Evolutionary conservation across 31 red algal species (phyloP).

Genomic region (Asparagopsis taxiformis): DNA sequence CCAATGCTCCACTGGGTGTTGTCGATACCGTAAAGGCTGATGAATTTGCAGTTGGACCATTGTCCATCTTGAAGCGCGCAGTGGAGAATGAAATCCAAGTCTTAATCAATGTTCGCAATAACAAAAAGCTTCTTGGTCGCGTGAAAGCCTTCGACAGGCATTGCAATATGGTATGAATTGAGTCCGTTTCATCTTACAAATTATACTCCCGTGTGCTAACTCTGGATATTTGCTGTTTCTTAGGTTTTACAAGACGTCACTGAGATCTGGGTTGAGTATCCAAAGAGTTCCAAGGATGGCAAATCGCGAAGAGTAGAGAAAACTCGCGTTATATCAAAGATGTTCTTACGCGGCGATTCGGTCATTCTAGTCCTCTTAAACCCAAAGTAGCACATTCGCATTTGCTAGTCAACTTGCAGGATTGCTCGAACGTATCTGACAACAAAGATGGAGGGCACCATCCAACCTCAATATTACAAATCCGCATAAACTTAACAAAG

Average conservation of each 20-base stretch:
- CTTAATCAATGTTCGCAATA: slow-evolving; percentile 93
- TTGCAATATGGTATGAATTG: slow-evolving; percentile 97
- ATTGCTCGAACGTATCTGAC: too few relatives aligned
- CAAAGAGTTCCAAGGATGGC: slow-evolving; percentile 55
- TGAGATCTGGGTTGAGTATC: slow-evolving; percentile 90
- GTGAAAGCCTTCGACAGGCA: slow-evolving; percentile 99
- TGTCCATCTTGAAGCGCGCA: slow-evolving; percentile 75
- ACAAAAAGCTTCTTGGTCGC: slow-evolving; percentile 88
- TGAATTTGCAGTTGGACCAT: slow-evolving; percentile 83
- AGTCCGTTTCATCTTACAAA: background rate
- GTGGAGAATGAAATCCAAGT: slow-evolving; percentile 81
- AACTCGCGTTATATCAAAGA: slow-evolving; percentile 89
- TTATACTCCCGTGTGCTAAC: too few relatives aligned
- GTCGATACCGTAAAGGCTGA: slow-evolving; percentile 82
- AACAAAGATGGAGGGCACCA: too few relatives aligned
- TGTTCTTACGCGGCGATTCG: slow-evolving; percentile 97
- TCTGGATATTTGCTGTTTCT: too few relatives aligned
- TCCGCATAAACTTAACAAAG: background rate
- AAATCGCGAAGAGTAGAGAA: slow-evolving; percentile 53
- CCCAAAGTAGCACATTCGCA: slow-evolving; percentile 63
- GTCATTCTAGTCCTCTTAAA: slow-evolving; percentile 89
- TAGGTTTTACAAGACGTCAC: slow-evolving; percentile 85
- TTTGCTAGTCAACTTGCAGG: too few relatives aligned
- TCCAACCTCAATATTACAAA: background rate
- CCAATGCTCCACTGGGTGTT: slow-evolving; percentile 62